Evolutionary conservation across 176 grass and related monocot species (phyloP).

Genomic region (Alloteropsis semialata): DNA sequence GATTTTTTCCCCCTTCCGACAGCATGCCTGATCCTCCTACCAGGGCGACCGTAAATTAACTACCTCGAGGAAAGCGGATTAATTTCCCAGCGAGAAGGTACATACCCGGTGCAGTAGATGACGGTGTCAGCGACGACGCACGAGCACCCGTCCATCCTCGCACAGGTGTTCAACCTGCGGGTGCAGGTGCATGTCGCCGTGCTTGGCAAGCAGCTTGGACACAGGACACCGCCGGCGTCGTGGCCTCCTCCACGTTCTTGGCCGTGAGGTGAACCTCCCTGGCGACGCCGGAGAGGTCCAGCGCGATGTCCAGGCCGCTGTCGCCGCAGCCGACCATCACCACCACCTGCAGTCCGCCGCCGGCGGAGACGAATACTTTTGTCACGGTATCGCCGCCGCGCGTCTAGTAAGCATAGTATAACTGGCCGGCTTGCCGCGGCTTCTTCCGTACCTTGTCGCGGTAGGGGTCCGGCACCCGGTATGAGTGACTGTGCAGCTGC

Average conservation of each 20-base stretch:
- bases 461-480: conserved; percentile 37
- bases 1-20: no score
- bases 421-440: no score
- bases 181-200: conserved; percentile 1
- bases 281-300: conserved; percentile 24
- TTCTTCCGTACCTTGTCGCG: no score
- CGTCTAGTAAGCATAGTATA: no score
- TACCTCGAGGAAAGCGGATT: no score
- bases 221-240: conserved; percentile 27
- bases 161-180: background rate
- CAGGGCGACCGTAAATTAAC: no score
- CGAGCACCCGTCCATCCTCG: background rate
- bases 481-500: conserved; percentile 51
- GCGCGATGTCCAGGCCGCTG: conserved; percentile 39
- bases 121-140: conserved; percentile 23
- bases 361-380: no score
- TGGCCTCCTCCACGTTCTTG: conserved; percentile 1
- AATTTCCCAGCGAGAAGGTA: no score
- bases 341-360: no score
- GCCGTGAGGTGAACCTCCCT: conserved; percentile 28
- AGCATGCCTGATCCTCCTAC: no score
- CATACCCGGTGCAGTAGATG: conserved; percentile 49
- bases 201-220: background rate
- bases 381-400: no score
- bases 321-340: conserved; percentile 29